Evolutionary conservation across 768 basidiomycete species (phyloP), one percentile per base, ranked within the genome.

Genomic region (Tricholoma bakamatsutake): DNA sequence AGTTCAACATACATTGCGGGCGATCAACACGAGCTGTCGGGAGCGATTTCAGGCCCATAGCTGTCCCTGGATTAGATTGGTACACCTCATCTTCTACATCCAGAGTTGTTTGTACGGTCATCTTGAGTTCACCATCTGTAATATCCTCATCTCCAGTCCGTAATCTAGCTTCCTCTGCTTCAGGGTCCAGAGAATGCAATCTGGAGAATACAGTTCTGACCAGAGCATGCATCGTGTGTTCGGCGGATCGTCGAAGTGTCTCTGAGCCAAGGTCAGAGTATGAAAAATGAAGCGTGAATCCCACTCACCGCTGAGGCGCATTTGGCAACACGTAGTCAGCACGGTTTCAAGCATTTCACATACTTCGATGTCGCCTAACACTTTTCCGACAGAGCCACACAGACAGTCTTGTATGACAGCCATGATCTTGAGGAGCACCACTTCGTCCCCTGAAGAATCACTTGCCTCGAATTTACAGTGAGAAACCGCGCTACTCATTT

Each of bases 331-430:
- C 50, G 96, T 98, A 10, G 94, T 96, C 61, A 99, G 71, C 4
- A 98, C 96, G 1, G 95, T 96, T 71, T 99, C 97, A 62, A 99
- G 75, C 88, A 99, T 94, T 72, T 98, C 97, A 67, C 97, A 99
- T 13, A 98, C 87, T 67, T 94, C 93, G 52, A 97, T 82, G 64
- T 99, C 96, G 27, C 90, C 92, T 34, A 98, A 78, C 9, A 77
- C 75, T n/a, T 72, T 68, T 1, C 90, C 88, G 28, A 91, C 83
- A 55, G 70, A 73, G 52, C 84, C 78, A 60, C 87, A 86, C 59
- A 97, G 76, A 63, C 89, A 88, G 60, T 90, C 84, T 58, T 91
- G 84, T 52, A 96, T 93, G 15, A 98, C 86, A 7, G 86, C 81
- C 77, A 98, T 83, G 57, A 98, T 93, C 69, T 86, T 90, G 60